These are phyloP conservation scores for Aspergillus hortae DNA, from an alignment of 2,329 filamentous ascomycete species.

Conservation along the genomic window DNA sequence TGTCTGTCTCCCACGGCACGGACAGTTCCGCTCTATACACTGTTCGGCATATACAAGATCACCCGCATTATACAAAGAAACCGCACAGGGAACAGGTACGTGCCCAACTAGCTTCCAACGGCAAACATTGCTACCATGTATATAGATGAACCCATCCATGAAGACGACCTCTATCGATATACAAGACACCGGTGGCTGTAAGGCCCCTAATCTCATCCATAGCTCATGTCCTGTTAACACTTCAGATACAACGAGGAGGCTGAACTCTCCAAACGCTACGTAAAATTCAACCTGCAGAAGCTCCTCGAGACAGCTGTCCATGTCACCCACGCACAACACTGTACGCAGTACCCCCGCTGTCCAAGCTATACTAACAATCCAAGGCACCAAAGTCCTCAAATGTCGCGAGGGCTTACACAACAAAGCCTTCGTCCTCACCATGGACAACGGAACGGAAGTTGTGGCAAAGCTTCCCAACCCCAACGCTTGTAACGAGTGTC, in stretches of 20 bases:
- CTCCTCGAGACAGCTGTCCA: conserved; percentile 23
- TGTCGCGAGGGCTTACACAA: conserved; percentile 31
- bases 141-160: neutral
- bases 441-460: conserved; percentile 28
- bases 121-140: too few relatives aligned
- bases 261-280: conserved; percentile 25
- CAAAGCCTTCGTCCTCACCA: conserved; percentile 35
- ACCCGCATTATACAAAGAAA: too few relatives aligned
- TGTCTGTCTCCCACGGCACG: too few relatives aligned
- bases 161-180: neutral
- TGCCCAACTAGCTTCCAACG: too few relatives aligned
- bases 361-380: too few relatives aligned
- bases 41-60: too few relatives aligned
- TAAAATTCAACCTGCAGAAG: conserved; percentile 25
- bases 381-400: conserved; percentile 27
- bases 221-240: neutral
- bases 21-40: too few relatives aligned
- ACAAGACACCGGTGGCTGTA: neutral
- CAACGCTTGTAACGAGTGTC: conserved; percentile 19
- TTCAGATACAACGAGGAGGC: conserved; percentile 25
- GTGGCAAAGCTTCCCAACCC: conserved; percentile 27
- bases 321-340: conserved; percentile 10
- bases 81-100: too few relatives aligned
- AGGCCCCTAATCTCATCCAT: neutral
- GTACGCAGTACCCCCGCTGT: too few relatives aligned